Evolutionary conservation across 106 monocot species (phyloP).

Genomic region (Acorus calamus): DNA sequence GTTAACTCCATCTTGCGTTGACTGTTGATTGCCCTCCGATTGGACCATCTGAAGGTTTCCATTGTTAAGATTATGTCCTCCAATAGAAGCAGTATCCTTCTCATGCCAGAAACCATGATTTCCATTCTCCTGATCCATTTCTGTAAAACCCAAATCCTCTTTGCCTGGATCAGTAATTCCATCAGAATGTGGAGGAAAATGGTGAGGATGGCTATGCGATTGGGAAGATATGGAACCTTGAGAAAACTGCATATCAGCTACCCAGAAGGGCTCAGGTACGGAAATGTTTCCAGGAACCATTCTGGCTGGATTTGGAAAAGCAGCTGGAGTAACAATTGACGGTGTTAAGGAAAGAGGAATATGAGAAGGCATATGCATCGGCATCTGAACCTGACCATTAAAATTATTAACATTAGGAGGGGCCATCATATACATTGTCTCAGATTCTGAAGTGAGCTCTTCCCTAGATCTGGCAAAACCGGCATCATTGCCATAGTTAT

Average conservation of each 20-base stretch:
- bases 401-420: constrained; percentile 34
- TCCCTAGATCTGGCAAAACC: constrained; percentile 20
- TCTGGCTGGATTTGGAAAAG: constrained; percentile 35
- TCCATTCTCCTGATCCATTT: constrained; percentile 20
- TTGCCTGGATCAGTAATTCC: constrained; percentile 26
- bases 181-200: constrained; percentile 27
- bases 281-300: constrained; percentile 31
- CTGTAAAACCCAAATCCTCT: constrained; percentile 22
- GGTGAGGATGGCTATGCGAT: constrained; percentile 24
- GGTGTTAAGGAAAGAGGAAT: constrained; percentile 29
- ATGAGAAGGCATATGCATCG: constrained; percentile 46
- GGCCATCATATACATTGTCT: constrained; percentile 55
- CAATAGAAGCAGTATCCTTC: constrained; percentile 25
- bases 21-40: constrained; percentile 26
- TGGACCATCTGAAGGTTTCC: constrained; percentile 14
- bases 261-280: constrained; percentile 38
- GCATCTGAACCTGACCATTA: constrained; percentile 45
- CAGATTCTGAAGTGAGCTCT: constrained; percentile 43
- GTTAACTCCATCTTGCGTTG: constrained; percentile 13
- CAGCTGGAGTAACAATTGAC: constrained; percentile 31
- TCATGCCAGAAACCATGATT: constrained; percentile 29
- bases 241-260: constrained; percentile 44
- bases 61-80: constrained; percentile 21
- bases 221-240: constrained; percentile 47
- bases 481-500: constrained; percentile 34